Evolutionary conservation across 768 basidiomycete genomes (phyloP), one percentile per base, ranked within the genome.

Genomic region (Phlebiopsis flavidoalba): DNA sequence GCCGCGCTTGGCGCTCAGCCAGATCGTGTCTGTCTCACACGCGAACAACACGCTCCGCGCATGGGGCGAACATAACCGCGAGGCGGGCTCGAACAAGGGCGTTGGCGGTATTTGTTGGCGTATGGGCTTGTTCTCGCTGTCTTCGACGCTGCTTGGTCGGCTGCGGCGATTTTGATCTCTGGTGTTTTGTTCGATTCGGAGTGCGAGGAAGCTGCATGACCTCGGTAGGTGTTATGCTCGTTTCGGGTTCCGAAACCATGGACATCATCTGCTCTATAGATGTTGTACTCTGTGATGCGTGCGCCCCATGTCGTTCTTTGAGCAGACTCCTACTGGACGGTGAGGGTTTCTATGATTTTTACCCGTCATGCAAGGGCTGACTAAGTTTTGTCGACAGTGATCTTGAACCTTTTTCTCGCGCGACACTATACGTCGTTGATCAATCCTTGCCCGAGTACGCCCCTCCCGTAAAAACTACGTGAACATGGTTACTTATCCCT

Each of bases 331-430:
- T 1, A 87, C 83, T 15, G 93, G 93, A 64, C 82, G 89, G 89
- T 89, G 65, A 53, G n/a, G n/a, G 79, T 62, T 37, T 19, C 40
- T 3, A 31, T 43, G 8, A 43, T 43, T 2, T 3, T 43, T 17
- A 8, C 17, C 2, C 2, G 17, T 43, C 3, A 43, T 2, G 8
- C 17, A 8, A 8, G 3, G 17, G 40, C 10, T 12, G 17, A 43
- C 40, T 10, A 40, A 40, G 21, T 59, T 36, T 12, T 21, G 35
- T 40, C n/a, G n/a, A 15, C 58, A 91, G 93, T n/a, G 8, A 89
- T 95, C 57, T 70, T 98, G 55, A 98, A 97, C 72, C n/a, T 72
- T 97, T 26, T 98, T 98, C 74, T 92, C 92, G 3, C 85, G 93
- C 2, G 96, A 98, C 66, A 85, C 83, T 15, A n/a, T 92, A 91